Conservation (phyloP, 768 basidiomycete species). For the Fomitopsis serialis region DNA sequence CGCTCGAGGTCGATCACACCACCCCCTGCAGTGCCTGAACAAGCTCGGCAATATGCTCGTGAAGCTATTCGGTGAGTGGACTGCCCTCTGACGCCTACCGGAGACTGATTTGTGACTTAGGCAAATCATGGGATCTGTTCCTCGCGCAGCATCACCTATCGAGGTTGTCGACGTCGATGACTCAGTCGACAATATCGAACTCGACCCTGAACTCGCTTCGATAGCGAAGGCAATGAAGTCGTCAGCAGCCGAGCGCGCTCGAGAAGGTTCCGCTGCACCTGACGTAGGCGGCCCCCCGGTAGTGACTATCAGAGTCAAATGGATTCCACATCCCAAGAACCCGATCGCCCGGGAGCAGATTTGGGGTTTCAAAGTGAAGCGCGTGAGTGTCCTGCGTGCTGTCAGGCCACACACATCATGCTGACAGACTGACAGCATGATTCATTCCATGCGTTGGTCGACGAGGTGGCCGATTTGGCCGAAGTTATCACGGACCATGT, state of each 20-base stretch:
- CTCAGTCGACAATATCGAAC: conserved; percentile 40
- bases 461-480: conserved; percentile 59
- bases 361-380: conserved; percentile 53
- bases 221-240: conserved; percentile 41
- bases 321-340: conserved; percentile 62
- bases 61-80: conserved; percentile 51
- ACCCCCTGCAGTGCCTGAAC: conserved; percentile 54
- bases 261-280: conserved; percentile 14
- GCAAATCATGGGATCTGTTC: conserved; percentile 37
- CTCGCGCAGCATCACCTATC: conserved; percentile 45
- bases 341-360: conserved; percentile 29
- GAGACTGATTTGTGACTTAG: conserved; percentile 25
- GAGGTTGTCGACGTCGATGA: conserved; percentile 34
- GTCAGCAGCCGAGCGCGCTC: conserved; percentile 21
- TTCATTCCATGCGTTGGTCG: conserved; percentile 58
- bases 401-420: background rate
- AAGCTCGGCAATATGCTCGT: conserved; percentile 51
- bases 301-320: conserved; percentile 52
- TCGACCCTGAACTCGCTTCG: conserved; percentile 58
- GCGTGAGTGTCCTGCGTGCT: conserved; percentile 33
- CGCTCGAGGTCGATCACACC: conserved; percentile 74
- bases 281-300: conserved; percentile 27
- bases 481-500: conserved; percentile 44
- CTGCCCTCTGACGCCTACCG: conserved; percentile 1
- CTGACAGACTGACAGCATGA: conserved; percentile 42